A percentile compares a stretch with the other conserved stretches of the same genome.
These are phyloP conservation scores for Xerocomus minutiporus DNA, from an alignment of 1,284 basidiomycete genomes.

Conservation along the genomic window DNA sequence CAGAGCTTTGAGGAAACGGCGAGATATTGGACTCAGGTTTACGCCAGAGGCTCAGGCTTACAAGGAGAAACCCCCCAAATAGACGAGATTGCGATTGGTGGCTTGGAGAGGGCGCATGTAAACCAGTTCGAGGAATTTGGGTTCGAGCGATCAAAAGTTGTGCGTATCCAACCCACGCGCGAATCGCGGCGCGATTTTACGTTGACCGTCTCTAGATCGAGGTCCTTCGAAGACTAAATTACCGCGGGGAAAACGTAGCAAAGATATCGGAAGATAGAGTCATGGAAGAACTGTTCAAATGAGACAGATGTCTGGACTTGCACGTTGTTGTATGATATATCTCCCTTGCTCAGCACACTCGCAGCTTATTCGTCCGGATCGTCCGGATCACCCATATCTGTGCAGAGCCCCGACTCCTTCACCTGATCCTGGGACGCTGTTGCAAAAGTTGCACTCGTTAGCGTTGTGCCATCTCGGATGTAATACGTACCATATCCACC, in stretches of 20 bases:
- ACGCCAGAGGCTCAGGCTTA: constrained; percentile 69
- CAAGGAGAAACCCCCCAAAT: constrained; percentile 36
- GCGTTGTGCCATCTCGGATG: too few relatives aligned
- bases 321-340: constrained; percentile 23
- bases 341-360: constrained; percentile 16
- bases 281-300: constrained; percentile 56
- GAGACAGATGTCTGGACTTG: constrained; percentile 13
- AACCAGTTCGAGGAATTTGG: constrained; percentile 70
- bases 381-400: constrained; percentile 8
- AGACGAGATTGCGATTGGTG: constrained; percentile 75
- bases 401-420: not conserved
- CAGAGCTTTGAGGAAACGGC: constrained; percentile 90
- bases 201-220: constrained; percentile 57
- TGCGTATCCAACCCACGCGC: constrained; percentile 39
- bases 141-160: constrained; percentile 72
- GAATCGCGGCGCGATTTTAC: not conserved
- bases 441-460: too few relatives aligned
- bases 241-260: constrained; percentile 70
- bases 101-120: constrained; percentile 68
- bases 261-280: constrained; percentile 59
- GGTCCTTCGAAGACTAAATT: constrained; percentile 84
- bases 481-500: too few relatives aligned
- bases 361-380: constrained; percentile 14
- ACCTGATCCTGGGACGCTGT: too few relatives aligned
- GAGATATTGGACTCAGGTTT: constrained; percentile 88